Conservation (phyloP, 2,329 filamentous ascomycete species). For the Cordyceps cicadae region DNA sequence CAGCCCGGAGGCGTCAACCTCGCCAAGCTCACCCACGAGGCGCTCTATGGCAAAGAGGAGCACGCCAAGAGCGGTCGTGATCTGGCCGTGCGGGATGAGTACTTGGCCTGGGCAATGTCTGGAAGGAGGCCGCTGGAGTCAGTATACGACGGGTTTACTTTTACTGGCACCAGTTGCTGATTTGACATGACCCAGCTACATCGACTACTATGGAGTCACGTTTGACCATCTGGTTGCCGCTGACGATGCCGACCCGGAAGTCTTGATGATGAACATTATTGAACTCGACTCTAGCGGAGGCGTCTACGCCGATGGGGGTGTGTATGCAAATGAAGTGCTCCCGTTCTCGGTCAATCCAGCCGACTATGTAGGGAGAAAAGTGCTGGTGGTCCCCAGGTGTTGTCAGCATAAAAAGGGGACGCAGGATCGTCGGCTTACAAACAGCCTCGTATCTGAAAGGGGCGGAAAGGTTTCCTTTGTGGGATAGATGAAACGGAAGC, state of each 20-base stretch:
- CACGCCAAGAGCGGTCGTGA: background rate
- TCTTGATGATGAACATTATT: constrained; percentile 31
- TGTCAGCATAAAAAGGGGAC: too few species aligned
- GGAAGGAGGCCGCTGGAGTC: background rate
- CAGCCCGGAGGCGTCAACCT: background rate
- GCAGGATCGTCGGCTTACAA: too few species aligned
- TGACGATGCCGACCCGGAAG: constrained; percentile 29
- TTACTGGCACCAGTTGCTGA: background rate
- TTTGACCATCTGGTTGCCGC: constrained; percentile 31
- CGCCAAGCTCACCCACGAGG: background rate
- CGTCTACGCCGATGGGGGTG: too few species aligned
- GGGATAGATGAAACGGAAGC: too few species aligned
- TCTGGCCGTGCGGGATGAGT: background rate
- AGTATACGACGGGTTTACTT: background rate
- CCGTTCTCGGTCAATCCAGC: too few species aligned
- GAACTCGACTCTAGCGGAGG: too few species aligned
- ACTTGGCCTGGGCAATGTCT: background rate
- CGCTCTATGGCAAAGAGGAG: background rate
- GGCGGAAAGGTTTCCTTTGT: too few species aligned
- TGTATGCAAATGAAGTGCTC: too few species aligned
- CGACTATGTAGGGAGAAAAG: too few species aligned
- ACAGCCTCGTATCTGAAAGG: too few species aligned
- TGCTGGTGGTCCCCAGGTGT: too few species aligned
- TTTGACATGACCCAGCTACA: background rate
- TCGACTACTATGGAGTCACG: constrained; percentile 32